phyloP scores from a whole-genome alignment of 495 filamentous ascomycete genomes.

The Alectoria sarmentosa region DNA sequence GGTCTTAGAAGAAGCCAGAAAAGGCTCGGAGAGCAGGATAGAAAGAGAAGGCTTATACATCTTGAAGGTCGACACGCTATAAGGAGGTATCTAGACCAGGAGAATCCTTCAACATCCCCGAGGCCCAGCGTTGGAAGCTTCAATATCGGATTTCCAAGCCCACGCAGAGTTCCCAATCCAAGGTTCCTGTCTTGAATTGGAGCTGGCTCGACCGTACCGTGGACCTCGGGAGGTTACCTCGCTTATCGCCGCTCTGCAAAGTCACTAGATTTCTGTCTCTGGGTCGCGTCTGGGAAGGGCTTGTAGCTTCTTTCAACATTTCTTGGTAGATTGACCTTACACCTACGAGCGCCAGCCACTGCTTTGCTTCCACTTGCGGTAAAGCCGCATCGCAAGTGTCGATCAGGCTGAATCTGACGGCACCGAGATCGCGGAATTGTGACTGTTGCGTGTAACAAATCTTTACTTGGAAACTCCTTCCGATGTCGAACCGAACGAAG shows the following conservation, averaged over 20 bases:
- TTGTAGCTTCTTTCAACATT: constrained; percentile 4
- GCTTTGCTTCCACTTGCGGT: too few relatives aligned
- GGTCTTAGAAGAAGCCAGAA: constrained; percentile 23
- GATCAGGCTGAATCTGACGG: too few relatives aligned
- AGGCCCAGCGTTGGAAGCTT: not conserved
- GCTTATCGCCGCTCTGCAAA: not conserved
- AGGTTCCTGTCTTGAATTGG: not conserved
- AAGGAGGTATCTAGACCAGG: not conserved
- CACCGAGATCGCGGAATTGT: too few relatives aligned
- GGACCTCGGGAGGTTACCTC: not conserved
- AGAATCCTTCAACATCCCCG: not conserved
- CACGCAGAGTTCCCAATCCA: not conserved
- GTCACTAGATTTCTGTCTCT: not conserved
- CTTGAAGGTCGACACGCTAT: constrained; percentile 28
- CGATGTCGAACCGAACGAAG: too few relatives aligned
- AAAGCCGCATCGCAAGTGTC: too few relatives aligned
- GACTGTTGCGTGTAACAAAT: too few relatives aligned
- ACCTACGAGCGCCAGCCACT: too few relatives aligned
- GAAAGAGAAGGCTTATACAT: constrained; percentile 25
- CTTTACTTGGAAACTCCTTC: too few relatives aligned
- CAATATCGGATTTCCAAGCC: not conserved
- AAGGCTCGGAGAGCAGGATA: constrained; percentile 21
- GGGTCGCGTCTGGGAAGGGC: not conserved
- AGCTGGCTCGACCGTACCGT: not conserved
- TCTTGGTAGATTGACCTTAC: not conserved